Evolutionary conservation across 129 eudicot species (phyloP), one percentile per base, ranked within the genome.

Genomic region (Solidago caesia): DNA sequence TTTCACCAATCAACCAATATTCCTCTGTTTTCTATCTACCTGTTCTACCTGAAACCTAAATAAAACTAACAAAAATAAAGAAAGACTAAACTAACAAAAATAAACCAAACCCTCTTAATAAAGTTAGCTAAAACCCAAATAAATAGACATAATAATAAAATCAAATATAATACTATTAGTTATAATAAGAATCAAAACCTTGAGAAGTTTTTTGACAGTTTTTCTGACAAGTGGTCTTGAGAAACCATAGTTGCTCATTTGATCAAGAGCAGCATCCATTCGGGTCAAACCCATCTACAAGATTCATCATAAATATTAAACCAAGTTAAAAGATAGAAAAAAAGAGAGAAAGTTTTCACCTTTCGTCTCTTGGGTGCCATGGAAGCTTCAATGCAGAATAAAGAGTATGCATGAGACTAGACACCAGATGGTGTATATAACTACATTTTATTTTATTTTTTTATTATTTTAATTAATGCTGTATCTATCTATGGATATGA

Each of bases 221-320:
- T 68, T 68, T 41, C 68, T 67, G 7, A 76, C 66, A 13, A 76
- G 60, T 56, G 27, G 80, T 41, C 5, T 76, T 2, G 59, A 44
- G 68, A 76, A 76, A 8, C 80, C 80, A 6, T 41, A 44, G 4
- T 1, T 2, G 29, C 59, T 67, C 74, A 76, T 68, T 8, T 76
- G 80, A 55, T 76, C 80, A 10, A 76, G 68, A 26, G 80, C 80
- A 44, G 74, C 80, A 76, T 76, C 80, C 80, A 55, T 76, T 67
- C 74, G 74, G 59, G 68, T 67, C 27, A 14, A 29, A 76, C 80
- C 80, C 49, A 9, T 6, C 68, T 76, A 47, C 57, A 75, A 51
- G 39, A 52, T 5, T 29, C 67, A 44, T 33, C 2, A 63, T 13
- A 14, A 56, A 0, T 39, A 67, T 67, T 16, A 44, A 25, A 5